These are phyloP conservation scores for Buxus sempervirens DNA, from an alignment of 164 flowering plant species.

Conservation along the genomic window DNA sequence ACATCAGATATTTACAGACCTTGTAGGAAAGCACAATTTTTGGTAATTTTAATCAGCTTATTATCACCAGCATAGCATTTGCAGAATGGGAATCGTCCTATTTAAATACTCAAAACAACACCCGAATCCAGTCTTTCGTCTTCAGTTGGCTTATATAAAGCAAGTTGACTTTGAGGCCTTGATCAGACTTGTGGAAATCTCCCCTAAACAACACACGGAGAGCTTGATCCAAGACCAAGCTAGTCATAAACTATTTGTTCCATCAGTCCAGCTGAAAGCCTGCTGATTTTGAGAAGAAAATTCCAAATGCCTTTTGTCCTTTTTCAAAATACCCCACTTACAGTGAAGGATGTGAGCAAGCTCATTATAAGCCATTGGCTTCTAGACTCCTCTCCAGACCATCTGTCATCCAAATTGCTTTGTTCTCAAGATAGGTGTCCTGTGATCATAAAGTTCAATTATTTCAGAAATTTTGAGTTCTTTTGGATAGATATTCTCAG, in stretches of 20 bases:
- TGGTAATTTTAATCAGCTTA: too few species aligned
- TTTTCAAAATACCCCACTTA: background rate
- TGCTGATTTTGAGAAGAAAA: background rate
- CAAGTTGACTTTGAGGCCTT: too few species aligned
- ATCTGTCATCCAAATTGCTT: background rate
- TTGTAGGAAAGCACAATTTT: too few species aligned
- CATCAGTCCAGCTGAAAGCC: background rate
- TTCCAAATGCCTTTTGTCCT: background rate
- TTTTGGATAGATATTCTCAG: background rate
- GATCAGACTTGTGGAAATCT: too few species aligned
- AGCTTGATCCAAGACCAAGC: background rate
- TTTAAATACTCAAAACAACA: too few species aligned
- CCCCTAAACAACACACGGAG: background rate
- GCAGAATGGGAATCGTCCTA: too few species aligned
- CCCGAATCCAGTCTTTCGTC: too few species aligned
- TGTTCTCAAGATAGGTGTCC: background rate
- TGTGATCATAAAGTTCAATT: background rate
- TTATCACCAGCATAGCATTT: too few species aligned
- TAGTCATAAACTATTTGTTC: background rate
- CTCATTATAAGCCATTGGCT: background rate
- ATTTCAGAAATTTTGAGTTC: background rate
- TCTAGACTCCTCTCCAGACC: background rate
- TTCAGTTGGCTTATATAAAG: too few species aligned
- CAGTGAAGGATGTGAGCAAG: background rate
- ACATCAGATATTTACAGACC: too few species aligned